phyloP scores from a whole-genome alignment of 805 yeast species.

The Peterozyma toletana region DNA sequence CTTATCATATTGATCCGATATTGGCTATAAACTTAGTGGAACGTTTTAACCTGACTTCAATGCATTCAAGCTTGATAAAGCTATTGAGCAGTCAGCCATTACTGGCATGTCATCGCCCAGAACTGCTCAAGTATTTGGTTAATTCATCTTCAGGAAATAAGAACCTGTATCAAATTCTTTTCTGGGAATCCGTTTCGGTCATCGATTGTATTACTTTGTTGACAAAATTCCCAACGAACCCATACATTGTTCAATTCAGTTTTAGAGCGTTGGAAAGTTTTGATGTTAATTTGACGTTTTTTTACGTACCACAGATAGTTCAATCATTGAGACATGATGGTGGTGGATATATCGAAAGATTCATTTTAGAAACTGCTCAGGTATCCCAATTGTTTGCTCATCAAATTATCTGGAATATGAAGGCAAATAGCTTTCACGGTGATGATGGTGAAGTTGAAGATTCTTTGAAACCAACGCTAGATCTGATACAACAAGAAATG shows the following conservation, averaged over 20 bases:
- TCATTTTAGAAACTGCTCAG: constrained; percentile 86
- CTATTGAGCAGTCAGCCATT: constrained; percentile 53
- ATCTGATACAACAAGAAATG: constrained; percentile 63
- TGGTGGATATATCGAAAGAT: constrained; percentile 78
- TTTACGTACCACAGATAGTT: constrained; percentile 97
- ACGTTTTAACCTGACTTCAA: constrained; percentile 39
- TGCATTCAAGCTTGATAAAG: constrained; percentile 29
- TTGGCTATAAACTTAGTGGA: constrained; percentile 66
- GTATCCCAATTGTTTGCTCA: constrained; percentile 91
- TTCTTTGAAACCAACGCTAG: constrained; percentile 74
- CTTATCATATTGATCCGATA: constrained; percentile 62
- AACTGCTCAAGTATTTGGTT: constrained; percentile 50
- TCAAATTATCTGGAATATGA: constrained; percentile 97
- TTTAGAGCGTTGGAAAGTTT: constrained; percentile 85
- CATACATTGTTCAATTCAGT: constrained; percentile 74
- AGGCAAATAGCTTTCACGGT: constrained; percentile 86
- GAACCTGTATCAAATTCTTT: constrained; percentile 35
- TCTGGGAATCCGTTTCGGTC: constrained; percentile 77
- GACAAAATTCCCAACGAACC: constrained; percentile 59
- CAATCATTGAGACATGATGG: constrained; percentile 80
- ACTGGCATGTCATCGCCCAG: constrained; percentile 45
- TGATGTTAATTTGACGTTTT: constrained; percentile 83
- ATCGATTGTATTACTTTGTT: constrained; percentile 80
- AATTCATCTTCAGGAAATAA: constrained; percentile 13
- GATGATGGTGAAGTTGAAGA: constrained; percentile 83